phyloP scores from a whole-genome alignment of 2,329 filamentous ascomycete genomes.

The Verticillium albo-atrum region DNA sequence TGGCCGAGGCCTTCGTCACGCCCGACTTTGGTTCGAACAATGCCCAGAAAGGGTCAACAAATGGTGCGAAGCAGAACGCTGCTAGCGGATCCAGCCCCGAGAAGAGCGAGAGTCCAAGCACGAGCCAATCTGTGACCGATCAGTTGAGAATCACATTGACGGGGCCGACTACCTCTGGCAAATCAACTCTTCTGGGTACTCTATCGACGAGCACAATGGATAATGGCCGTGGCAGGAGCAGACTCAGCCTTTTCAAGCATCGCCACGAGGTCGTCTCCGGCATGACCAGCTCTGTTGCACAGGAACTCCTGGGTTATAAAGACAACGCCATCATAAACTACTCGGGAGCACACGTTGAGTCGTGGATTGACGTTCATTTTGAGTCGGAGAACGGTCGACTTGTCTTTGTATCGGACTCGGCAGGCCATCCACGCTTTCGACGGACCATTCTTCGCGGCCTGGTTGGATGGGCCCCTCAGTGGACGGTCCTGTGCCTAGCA shows the following conservation, averaged over 20 bases:
- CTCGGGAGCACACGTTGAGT: slow-evolving; percentile 77
- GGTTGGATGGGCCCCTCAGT: slow-evolving; percentile 95
- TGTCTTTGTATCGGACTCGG: slow-evolving; percentile 87
- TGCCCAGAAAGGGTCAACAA: slow-evolving; percentile 13
- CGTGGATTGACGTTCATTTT: slow-evolving; percentile 92
- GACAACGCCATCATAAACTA: slow-evolving; percentile 69
- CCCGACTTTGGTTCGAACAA: slow-evolving; percentile 54
- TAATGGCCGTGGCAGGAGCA: slow-evolving; percentile 86
- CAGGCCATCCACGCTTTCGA: slow-evolving; percentile 83
- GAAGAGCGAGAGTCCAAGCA: slow-evolving; percentile 23
- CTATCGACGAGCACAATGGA: slow-evolving; percentile 84
- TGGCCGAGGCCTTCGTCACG: slow-evolving; percentile 84
- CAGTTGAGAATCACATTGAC: slow-evolving; percentile 85
- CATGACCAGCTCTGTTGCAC: slow-evolving; percentile 88
- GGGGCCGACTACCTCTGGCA: slow-evolving; percentile 85
- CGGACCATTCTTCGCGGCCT: slow-evolving; percentile 84
- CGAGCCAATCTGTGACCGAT: slow-evolving; percentile 52
- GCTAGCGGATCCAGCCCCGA: background rate
- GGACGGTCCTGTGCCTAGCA: slow-evolving; percentile 83
- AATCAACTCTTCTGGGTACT: slow-evolving; percentile 85
- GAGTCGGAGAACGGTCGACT: slow-evolving; percentile 68
- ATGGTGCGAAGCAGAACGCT: background rate
- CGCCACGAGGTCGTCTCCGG: slow-evolving; percentile 90
- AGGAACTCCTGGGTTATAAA: slow-evolving; percentile 86
- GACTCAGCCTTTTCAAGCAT: slow-evolving; percentile 84